Base-by-base conservation (phyloP, 352 stramenopile species). In the Globisporangium uncinulatum region DNA sequence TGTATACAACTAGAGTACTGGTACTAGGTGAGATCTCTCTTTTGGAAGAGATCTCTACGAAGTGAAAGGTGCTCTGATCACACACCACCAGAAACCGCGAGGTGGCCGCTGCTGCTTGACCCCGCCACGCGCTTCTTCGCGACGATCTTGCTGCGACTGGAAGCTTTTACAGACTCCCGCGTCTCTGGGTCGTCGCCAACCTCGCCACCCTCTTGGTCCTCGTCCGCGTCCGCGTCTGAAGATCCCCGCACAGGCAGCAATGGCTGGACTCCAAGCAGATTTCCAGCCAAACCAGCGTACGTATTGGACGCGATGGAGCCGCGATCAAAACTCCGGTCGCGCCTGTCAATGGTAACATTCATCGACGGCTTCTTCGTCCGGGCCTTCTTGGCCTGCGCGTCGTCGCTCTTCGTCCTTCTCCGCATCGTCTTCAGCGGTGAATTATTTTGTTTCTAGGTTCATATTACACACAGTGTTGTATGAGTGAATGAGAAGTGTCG, bases 141-240 rank as follows among this genome's bases (percentile, higher is more conserved):
- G 1, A 63, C 61, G 31, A 92, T 21, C 51, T 86, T 88, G 65
- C 54, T 74, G 51, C 68, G 79, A 45, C 76, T 85, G 21, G 80
- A 65, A 31, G 70, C 64, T 57, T 93, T 93, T 65, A 93, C 85
- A 21, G 53, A 61, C 17, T 93, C 83, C 50, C 80, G 61, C 1
- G 80, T 87, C 31, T 83, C 56, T 9, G 77, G 74, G 4, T 82
- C 69, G 5, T 62, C 39, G 14, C 66, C 71, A n/a, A 54, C 66
- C 45, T 80, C 71, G 8, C 61, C 39, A 11, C 66, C 71, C 15
- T 54, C 66, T 42, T 80, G 69, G 8, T 69, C 67, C 21, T 77
- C 67, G 14, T 85, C 71, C 48, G 74, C 66, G 2, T 59, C 29
- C 6, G n/a, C 24, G 41, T 53, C 62, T 41, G 53, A 29, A 32